Evolutionary conservation across 1,139 yeast genomes (phyloP).

Genomic region (Magnusiomyces ingens): DNA sequence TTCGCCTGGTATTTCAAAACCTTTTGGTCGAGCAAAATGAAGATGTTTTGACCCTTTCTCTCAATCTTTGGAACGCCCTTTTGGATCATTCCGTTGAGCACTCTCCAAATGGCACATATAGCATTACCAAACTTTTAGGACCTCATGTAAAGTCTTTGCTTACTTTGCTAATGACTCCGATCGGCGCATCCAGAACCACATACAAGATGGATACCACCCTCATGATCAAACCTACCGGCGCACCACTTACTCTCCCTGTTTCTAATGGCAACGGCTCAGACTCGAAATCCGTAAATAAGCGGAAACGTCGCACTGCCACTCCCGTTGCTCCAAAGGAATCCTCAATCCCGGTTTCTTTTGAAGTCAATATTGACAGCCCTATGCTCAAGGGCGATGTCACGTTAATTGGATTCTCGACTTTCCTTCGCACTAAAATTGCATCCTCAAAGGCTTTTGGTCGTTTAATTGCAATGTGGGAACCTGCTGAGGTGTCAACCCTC

Average conservation of each 20-base stretch:
- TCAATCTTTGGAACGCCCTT: slow-evolving; percentile 53
- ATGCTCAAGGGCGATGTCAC: slow-evolving; percentile 88
- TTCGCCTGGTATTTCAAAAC: slow-evolving; percentile 80
- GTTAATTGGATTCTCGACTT: slow-evolving; percentile 67
- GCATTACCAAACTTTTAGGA: slow-evolving; percentile 10
- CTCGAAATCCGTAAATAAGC: slow-evolving; percentile 15
- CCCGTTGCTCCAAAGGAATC: slow-evolving; percentile 13
- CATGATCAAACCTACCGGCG: slow-evolving; percentile 77
- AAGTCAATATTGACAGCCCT: slow-evolving; percentile 84
- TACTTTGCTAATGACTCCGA: slow-evolving; percentile 79
- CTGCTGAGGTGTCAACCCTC: slow-evolving; percentile 24
- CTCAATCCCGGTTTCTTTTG: slow-evolving; percentile 20
- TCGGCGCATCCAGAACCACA: slow-evolving; percentile 85
- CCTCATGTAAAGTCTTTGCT: slow-evolving; percentile 35
- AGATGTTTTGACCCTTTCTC: slow-evolving; percentile 60
- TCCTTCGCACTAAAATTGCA: slow-evolving; percentile 67
- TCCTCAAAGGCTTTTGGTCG: slow-evolving; percentile 75
- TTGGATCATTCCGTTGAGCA: slow-evolving; percentile 28
- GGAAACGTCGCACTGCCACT: slow-evolving; percentile 19
- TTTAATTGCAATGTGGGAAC: slow-evolving; percentile 51
- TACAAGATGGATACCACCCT: slow-evolving; percentile 73
- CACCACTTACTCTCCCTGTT: slow-evolving; percentile 32
- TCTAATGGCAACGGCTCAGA: slow-evolving; percentile 26
- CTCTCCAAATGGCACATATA: slow-evolving; percentile 14
- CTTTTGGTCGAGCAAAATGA: slow-evolving; percentile 80